phyloP scores from a whole-genome alignment of 108 stramenopile genomes.

The Discostella pseudostelligera region DNA sequence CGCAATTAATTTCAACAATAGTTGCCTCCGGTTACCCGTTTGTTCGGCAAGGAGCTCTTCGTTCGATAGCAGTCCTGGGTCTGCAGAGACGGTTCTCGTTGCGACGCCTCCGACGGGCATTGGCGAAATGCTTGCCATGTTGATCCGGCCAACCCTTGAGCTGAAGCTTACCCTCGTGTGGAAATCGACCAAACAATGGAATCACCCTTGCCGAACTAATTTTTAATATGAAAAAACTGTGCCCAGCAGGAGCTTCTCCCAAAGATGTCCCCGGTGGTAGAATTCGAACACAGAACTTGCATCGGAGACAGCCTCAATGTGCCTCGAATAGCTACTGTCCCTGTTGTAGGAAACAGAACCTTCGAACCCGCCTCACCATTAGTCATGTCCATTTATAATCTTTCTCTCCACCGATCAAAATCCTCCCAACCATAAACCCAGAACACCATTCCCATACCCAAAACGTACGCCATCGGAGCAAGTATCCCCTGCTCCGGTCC shows the following conservation, averaged over 20 bases:
- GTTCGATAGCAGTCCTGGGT: conserved; percentile 50
- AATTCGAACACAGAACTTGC: not conserved
- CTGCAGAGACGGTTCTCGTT: conserved; percentile 51
- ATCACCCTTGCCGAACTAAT: not conserved
- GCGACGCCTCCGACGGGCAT: too few relatives aligned
- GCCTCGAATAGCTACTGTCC: too few relatives aligned
- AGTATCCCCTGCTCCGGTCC: conserved; percentile 39
- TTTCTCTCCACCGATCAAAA: conserved; percentile 13
- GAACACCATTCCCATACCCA: conserved; percentile 26
- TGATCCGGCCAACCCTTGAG: not conserved
- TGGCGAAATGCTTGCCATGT: not conserved
- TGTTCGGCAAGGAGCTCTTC: conserved; percentile 43
- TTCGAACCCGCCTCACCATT: too few relatives aligned
- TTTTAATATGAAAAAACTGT: not conserved
- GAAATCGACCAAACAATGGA: not conserved
- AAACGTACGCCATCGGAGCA: conserved; percentile 32
- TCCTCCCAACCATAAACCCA: conserved; percentile 25
- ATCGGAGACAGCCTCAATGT: too few relatives aligned
- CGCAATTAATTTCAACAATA: conserved; percentile 41
- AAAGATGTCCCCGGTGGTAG: too few relatives aligned
- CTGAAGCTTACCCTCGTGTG: too few relatives aligned
- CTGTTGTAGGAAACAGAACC: too few relatives aligned
- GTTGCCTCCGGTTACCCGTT: conserved; percentile 23
- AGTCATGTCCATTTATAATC: too few relatives aligned
- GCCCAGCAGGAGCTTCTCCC: too few relatives aligned